Evolutionary conservation across 176 grass and related monocot species (phyloP), one percentile per base, ranked within the genome.

Genomic region (Carex cristatella): DNA sequence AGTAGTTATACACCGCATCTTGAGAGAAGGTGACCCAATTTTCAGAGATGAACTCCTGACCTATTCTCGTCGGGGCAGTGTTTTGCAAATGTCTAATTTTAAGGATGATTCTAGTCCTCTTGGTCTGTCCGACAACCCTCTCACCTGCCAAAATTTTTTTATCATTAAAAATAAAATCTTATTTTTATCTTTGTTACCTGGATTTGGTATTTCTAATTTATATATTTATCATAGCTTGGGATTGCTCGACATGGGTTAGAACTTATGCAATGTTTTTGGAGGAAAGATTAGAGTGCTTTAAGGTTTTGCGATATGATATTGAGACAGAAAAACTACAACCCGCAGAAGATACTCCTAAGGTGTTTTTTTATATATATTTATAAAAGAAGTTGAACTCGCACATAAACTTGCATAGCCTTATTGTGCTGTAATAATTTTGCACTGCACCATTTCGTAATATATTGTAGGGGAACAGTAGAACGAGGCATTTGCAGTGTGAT

Each of bases 31-130:
- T 30, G 95, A 98, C 62, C 89, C 86, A 59, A 90, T 91, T 81
- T 95, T 95, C 83, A 93, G 82, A 83, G 95, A 92, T 48, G 95
- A 95, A 44, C 86, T 98, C 76, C 79, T 95, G 85, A 93, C 63
- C 28, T 98, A 98, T 80, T 95, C 95, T n/a, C 90, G 89, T 18
- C 89, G 91, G 90, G 91, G 95, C 48, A 91, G 74, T 83, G 84
- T 98, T 86, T 82, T 98, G 71, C 93, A 95, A 80, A 93, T 98
- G 83, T 91, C 95, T 65, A 90, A 90, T 38, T 98, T 98, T 87
- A 93, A 93, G 79, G 92, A 98, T 85, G 95, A 95, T 81, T 98
- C 95, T 10, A 92, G 91, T 80, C 93, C 95, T 84, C 58, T 95
- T 86, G 95, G 95, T 98, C 61, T 62, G 59, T 88, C 82, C 71